A percentile compares a stretch with the other conserved stretches of the same genome.
These are phyloP conservation scores for Teunomyces cretensis DNA, from an alignment of 805 yeast species.

Conservation along the genomic window DNA sequence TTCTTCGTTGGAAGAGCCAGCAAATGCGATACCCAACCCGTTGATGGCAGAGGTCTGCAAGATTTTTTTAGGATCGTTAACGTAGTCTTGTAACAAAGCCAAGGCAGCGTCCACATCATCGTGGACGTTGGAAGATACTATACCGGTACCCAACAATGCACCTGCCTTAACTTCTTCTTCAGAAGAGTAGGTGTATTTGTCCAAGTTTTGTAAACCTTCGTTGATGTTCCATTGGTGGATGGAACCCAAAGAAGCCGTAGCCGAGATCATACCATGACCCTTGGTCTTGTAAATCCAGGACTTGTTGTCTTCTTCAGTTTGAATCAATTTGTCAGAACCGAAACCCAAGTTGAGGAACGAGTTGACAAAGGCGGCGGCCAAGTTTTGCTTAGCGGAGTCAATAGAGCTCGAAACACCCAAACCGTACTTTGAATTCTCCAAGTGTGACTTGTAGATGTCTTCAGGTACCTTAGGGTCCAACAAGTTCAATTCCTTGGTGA, in stretches of 20 bases:
- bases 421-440: conserved; percentile 68
- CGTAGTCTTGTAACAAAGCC: conserved; percentile 80
- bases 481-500: conserved; percentile 84
- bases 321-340: conserved; percentile 77
- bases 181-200: conserved; percentile 80
- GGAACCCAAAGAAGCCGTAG: conserved; percentile 90
- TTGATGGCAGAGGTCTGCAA: conserved; percentile 79
- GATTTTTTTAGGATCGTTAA: conserved; percentile 59
- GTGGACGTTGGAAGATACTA: conserved; percentile 87
- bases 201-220: conserved; percentile 87
- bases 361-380: conserved; percentile 93
- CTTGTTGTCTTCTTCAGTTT: conserved; percentile 67
- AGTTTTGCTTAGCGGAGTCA: conserved; percentile 92
- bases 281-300: conserved; percentile 91
- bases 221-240: conserved; percentile 87
- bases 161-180: conserved; percentile 94
- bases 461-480: conserved; percentile 91
- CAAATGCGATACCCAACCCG: conserved; percentile 92
- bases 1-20: conserved; percentile 89
- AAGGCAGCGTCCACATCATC: conserved; percentile 94
- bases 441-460: conserved; percentile 87
- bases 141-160: conserved; percentile 92
- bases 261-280: conserved; percentile 85
- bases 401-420: conserved; percentile 53
- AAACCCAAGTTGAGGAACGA: conserved; percentile 90